These are phyloP conservation scores for Luffa aegyptiaca DNA, from an alignment of 306 rosid species.

Conservation along the genomic window DNA sequence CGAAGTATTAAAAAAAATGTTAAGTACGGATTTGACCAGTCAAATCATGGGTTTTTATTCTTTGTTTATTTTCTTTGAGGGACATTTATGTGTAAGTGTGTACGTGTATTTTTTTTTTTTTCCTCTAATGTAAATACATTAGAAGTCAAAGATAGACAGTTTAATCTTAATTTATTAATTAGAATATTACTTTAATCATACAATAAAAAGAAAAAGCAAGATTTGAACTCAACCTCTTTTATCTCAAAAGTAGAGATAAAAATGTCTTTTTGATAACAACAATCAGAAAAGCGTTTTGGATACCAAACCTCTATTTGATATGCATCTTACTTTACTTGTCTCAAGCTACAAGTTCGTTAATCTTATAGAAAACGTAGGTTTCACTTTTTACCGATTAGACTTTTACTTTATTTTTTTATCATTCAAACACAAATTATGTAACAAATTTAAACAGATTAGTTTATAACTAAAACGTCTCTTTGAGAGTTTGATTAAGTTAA, in stretches of 20 bases:
- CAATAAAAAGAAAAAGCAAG: not conserved
- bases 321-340: too few species aligned
- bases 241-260: not conserved
- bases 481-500: not conserved
- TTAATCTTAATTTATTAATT: not conserved
- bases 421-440: not conserved
- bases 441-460: too few species aligned
- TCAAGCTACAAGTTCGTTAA: not conserved
- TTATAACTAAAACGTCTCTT: not conserved
- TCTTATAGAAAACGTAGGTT: not conserved
- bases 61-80: not conserved
- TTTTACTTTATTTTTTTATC: not conserved
- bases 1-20: not conserved
- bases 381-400: too few species aligned
- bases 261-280: not conserved
- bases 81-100: conserved; percentile 1
- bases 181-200: not conserved
- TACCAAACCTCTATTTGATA: not conserved
- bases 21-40: conserved; percentile 13
- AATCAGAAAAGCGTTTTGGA: not conserved
- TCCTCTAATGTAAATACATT: not conserved
- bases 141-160: not conserved
- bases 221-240: not conserved
- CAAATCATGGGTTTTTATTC: not conserved
- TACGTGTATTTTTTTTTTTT: not conserved